phyloP scores from a whole-genome alignment of 1,139 yeast species.

The Petasospora fabianii region DNA sequence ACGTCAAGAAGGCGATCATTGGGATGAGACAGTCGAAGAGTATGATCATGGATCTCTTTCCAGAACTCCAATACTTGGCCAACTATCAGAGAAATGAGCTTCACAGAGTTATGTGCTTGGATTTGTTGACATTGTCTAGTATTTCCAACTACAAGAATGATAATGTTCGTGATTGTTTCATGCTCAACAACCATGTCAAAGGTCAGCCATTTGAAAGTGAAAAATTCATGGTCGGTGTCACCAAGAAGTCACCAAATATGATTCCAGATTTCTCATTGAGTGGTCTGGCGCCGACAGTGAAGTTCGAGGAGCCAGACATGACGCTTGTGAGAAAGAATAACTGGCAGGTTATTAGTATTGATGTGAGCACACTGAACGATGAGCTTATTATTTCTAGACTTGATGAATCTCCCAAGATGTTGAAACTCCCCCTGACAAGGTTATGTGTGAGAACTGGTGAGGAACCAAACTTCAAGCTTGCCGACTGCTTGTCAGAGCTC shows the following conservation, averaged over 20 bases:
- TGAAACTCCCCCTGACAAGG: slow-evolving; percentile 61
- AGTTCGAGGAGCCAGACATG: slow-evolving; percentile 19
- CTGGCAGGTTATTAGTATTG: slow-evolving; percentile 64
- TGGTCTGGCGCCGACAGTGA: slow-evolving; percentile 9
- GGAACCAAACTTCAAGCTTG: slow-evolving; percentile 41
- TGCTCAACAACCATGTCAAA: slow-evolving; percentile 36
- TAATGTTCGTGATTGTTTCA: slow-evolving; percentile 31
- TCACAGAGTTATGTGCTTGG: slow-evolving; percentile 24
- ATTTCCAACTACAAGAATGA: slow-evolving; percentile 24
- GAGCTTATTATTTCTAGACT: slow-evolving; percentile 53
- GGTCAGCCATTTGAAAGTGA: slow-evolving; percentile 36
- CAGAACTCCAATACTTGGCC: slow-evolving; percentile 26
- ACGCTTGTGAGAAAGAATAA: slow-evolving; percentile 16
- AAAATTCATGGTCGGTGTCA: slow-evolving; percentile 23
- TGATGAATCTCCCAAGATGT: slow-evolving; percentile 40
- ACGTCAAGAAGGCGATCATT: slow-evolving; percentile 20
- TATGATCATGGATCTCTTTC: slow-evolving; percentile 30
- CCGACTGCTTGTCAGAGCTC: slow-evolving; percentile 44
- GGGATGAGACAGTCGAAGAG: slow-evolving; percentile 23
- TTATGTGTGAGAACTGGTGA: slow-evolving; percentile 44
- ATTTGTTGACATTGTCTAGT: slow-evolving; percentile 25
- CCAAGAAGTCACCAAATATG: slow-evolving; percentile 13
- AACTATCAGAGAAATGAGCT: slow-evolving; percentile 26
- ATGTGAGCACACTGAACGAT: slow-evolving; percentile 55
- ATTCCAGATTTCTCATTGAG: slow-evolving; percentile 16